Conservation (phyloP, 345 rosid genomes). For the Alliaria petiolata region DNA sequence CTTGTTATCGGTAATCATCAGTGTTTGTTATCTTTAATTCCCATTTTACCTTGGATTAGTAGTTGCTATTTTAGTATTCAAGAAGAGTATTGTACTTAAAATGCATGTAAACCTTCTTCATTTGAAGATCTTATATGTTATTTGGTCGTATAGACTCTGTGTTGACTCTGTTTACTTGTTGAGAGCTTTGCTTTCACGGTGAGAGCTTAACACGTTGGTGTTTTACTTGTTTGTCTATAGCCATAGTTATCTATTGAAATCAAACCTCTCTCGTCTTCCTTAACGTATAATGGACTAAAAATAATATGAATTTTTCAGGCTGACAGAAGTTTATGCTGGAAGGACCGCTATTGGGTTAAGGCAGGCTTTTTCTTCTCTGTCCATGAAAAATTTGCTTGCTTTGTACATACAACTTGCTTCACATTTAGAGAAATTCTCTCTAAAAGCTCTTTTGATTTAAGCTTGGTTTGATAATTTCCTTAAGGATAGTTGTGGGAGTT, state of each 20-base stretch:
- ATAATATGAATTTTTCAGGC: constrained; percentile 47
- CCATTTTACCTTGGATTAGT: background rate
- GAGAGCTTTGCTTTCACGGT: background rate
- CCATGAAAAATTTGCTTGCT: too few species aligned
- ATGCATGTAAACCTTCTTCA: background rate
- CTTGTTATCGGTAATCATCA: background rate
- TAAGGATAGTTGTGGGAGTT: background rate
- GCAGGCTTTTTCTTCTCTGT: constrained; percentile 46
- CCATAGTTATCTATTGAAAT: background rate
- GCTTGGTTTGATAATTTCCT: background rate
- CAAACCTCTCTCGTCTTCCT: background rate
- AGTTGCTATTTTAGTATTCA: background rate
- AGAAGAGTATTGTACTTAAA: background rate
- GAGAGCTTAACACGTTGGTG: background rate
- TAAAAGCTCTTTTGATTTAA: background rate
- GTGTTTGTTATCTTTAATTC: background rate
- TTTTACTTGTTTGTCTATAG: background rate
- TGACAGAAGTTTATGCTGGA: constrained; percentile 57
- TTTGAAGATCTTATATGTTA: background rate
- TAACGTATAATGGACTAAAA: background rate
- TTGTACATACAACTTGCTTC: too few species aligned
- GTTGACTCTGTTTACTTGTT: background rate
- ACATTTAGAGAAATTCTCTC: background rate
- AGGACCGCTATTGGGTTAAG: constrained; percentile 96
- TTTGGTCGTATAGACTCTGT: background rate